A percentile compares a stretch with the other conserved stretches of the same genome.
phyloP scores from a whole-genome alignment of 2,329 filamentous ascomycete genomes.

The Parafenestella ontariensis region DNA sequence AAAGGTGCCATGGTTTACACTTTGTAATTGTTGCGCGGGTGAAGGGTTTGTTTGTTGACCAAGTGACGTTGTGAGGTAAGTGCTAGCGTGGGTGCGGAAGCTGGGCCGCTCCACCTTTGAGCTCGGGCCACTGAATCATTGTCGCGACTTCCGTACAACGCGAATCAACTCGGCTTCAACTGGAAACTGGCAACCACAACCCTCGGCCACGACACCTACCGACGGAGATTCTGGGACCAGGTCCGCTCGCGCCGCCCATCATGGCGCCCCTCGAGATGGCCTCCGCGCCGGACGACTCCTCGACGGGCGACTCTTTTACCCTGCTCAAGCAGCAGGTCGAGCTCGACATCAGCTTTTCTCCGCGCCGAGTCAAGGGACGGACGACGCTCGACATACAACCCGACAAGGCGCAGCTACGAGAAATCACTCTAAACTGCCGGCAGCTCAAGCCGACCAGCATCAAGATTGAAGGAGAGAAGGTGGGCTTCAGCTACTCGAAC shows the following conservation, averaged over 20 bases:
- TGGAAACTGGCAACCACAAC: not conserved
- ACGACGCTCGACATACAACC: conserved; percentile 83
- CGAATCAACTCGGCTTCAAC: not conserved
- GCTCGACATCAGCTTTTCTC: conserved; percentile 85
- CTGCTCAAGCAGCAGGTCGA: conserved; percentile 87
- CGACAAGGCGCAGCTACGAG: conserved; percentile 60
- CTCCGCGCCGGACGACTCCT: conserved; percentile 38
- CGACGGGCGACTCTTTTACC: conserved; percentile 53
- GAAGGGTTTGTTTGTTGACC: too few species aligned
- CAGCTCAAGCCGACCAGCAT: conserved; percentile 65
- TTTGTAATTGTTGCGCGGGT: not conserved
- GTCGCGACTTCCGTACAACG: conserved; percentile 6
- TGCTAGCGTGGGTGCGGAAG: not conserved
- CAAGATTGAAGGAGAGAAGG: conserved; percentile 51
- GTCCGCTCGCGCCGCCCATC: conserved; percentile 35
- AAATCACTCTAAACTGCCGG: conserved; percentile 67
- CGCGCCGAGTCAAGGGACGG: conserved; percentile 75
- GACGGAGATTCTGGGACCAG: conserved; percentile 28
- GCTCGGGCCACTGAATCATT: conserved; percentile 1
- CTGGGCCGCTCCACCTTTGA: not conserved
- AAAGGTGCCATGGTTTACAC: too few species aligned
- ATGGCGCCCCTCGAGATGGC: conserved; percentile 43
- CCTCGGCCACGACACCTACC: conserved; percentile 6
- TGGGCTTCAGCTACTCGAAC: conserved; percentile 60
- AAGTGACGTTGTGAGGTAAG: not conserved